Base-by-base conservation (phyloP, 768 basidiomycete species). In the Tricholoma terreum region DNA sequence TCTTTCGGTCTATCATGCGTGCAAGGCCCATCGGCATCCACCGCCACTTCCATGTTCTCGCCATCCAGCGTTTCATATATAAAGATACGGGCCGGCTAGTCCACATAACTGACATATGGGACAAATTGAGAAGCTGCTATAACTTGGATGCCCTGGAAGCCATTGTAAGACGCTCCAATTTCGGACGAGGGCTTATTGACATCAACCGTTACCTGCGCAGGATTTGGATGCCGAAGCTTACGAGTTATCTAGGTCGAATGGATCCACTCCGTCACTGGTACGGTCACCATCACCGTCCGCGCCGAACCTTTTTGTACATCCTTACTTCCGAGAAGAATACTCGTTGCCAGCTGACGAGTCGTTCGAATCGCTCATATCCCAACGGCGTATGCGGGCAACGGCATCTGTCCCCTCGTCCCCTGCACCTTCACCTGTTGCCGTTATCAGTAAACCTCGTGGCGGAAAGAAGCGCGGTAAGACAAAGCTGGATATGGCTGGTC, bases 11-110 rank as follows among this genome's bases (percentile, higher is more conserved):
- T 6, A 76, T 92, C 52, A 90, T 89, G 81, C 85, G 85, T 45
- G 82, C 90, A 15, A 80, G 92, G 54, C 92, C 92, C 0, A 83
- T 94, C 54, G 92, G 92, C 43, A 84, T 88, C 31, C 87, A 94
- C 71, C 85, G 85, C 27, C 83, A 91, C 73, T 92, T 93, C 72
- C 89, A 93, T 66, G 76, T 89, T 68, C 76, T 94, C 55, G 80
- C 84, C 57, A 87, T 94, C 50, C 84, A 85, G 56, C 85, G 82
- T 63, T 75, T 81, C 46, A 90, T 94, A 58, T 74, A 80, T 64
- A 83, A 83, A 66, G 87, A 91, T 64, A 90, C 89, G 0, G 85
- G 84, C 49, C 79, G 75, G 10, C 58, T 76, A 57, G 78, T 94
- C 38, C 70, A 80, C 34, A 68, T 84, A 6, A 82, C 87, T 21